These are phyloP conservation scores for Takashimella koratensis DNA, from an alignment of 1,284 basidiomycete genomes.

Conservation along the genomic window DNA sequence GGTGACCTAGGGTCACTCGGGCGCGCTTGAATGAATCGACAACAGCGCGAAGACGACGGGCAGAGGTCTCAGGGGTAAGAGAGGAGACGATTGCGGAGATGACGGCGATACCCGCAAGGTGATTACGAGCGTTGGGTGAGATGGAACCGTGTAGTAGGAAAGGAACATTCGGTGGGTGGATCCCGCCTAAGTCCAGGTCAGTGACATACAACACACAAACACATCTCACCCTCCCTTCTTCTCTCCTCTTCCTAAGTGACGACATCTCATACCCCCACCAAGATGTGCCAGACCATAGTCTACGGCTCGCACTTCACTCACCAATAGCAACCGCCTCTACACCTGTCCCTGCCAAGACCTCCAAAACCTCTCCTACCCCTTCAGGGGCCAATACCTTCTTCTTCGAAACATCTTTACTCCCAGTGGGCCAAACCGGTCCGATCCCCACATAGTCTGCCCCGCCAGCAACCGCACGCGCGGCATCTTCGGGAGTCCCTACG, in stretches of 20 bases:
- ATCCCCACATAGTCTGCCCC: conserved; percentile 81
- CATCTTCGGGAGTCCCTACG: conserved; percentile 67
- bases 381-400: conserved; percentile 59
- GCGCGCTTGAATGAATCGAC: conserved; percentile 43
- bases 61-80: conserved; percentile 58
- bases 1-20: conserved; percentile 3
- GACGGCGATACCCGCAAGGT: conserved; percentile 79
- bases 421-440: conserved; percentile 71
- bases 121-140: conserved; percentile 55
- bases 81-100: conserved; percentile 84
- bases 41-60: conserved; percentile 47
- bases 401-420: conserved; percentile 64
- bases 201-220: no score
- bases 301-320: conserved; percentile 42
- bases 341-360: conserved; percentile 59
- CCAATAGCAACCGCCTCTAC: conserved; percentile 79
- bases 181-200: conserved; percentile 60
- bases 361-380: conserved; percentile 64
- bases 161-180: conserved; percentile 69
- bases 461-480: conserved; percentile 54
- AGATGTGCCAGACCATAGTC: neutral
- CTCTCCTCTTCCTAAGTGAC: no score
- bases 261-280: neutral
- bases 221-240: no score
- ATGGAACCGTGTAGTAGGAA: conserved; percentile 67